phyloP scores from a whole-genome alignment of 352 stramenopile genomes.

The Phytophthora litchii region DNA sequence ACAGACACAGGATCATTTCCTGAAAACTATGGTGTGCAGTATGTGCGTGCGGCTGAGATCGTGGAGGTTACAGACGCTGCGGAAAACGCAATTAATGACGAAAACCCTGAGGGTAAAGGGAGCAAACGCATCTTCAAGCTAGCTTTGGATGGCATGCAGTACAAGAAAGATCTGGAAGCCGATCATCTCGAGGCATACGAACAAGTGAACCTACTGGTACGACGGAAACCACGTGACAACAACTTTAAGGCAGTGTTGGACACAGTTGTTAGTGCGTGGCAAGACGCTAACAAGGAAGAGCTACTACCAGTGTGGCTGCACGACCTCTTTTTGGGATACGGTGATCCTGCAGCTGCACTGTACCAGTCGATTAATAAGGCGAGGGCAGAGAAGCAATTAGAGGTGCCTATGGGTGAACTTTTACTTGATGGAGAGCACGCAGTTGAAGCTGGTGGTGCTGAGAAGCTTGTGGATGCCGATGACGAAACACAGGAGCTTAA shows the following conservation, averaged over 20 bases:
- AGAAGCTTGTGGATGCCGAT: constrained; percentile 49
- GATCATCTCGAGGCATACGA: constrained; percentile 76
- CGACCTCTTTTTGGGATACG: constrained; percentile 95
- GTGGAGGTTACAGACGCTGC: constrained; percentile 84
- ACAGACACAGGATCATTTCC: constrained; percentile 70
- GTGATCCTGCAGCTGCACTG: constrained; percentile 83
- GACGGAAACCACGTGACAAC: constrained; percentile 88
- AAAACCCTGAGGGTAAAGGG: constrained; percentile 49
- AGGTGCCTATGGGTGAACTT: constrained; percentile 45
- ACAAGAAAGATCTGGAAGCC: constrained; percentile 89
- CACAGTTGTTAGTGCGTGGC: constrained; percentile 64
- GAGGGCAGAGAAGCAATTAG: constrained; percentile 38
- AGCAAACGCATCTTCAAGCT: constrained; percentile 91
- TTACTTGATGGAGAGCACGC: constrained; percentile 59
- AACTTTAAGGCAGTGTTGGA: constrained; percentile 96
- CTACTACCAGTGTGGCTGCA: constrained; percentile 94
- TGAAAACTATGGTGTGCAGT: constrained; percentile 87
- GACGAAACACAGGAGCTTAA: constrained; percentile 38
- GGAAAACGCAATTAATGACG: constrained; percentile 58
- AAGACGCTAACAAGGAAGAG: constrained; percentile 38
- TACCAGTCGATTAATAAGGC: constrained; percentile 66
- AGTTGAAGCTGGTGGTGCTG: constrained; percentile 38
- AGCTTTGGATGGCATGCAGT: constrained; percentile 93
- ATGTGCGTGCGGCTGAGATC: constrained; percentile 80
- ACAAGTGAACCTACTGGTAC: constrained; percentile 94